Evolutionary conservation across 352 stramenopile genomes (phyloP).

Genomic region (Globisporangium splendens): DNA sequence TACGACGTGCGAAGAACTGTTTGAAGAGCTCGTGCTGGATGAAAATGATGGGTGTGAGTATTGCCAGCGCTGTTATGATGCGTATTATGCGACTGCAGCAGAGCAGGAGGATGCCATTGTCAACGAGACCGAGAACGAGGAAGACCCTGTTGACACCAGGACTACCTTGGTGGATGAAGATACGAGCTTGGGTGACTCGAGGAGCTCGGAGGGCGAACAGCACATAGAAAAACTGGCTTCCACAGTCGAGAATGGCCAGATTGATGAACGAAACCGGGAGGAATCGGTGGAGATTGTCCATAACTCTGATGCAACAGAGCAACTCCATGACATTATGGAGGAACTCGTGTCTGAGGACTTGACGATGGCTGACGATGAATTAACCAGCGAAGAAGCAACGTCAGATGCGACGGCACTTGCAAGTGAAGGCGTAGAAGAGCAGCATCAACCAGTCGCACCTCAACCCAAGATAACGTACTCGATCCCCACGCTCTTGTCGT

Average conservation of each 20-base stretch:
- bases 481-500: conserved; percentile 8
- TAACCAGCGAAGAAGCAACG: neutral
- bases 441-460: neutral
- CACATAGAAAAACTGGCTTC: no score
- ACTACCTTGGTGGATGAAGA: no score
- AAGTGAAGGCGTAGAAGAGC: neutral
- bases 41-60: conserved; percentile 65
- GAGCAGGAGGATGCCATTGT: neutral
- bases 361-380: neutral
- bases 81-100: conserved; percentile 46
- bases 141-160: no score
- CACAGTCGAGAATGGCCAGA: neutral
- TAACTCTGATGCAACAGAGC: neutral
- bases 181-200: no score
- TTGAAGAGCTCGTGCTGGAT: conserved; percentile 43
- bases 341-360: neutral
- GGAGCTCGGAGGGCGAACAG: no score
- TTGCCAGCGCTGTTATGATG: conserved; percentile 62
- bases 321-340: neutral
- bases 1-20: conserved; percentile 40
- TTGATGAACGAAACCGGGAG: neutral
- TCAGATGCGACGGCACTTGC: neutral
- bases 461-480: conserved; percentile 9
- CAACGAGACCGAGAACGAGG: neutral
- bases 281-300: neutral